Evolutionary conservation across 2,329 filamentous ascomycete species (phyloP), one percentile per base, ranked within the genome.

Genomic region (Sclerotinia trifoliorum): DNA sequence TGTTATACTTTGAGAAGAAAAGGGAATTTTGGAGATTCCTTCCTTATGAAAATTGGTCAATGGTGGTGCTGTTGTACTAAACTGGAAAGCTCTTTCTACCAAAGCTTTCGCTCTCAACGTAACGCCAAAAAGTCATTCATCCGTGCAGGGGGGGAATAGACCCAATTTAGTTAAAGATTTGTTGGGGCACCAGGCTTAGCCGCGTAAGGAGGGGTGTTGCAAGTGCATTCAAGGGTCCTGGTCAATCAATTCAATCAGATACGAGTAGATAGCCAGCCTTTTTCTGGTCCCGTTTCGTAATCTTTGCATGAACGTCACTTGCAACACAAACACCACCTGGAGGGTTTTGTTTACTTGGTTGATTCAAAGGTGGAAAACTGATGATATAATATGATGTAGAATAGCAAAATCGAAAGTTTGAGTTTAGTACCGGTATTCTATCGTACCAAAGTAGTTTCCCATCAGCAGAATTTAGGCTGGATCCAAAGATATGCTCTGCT

Each of bases 41-140:
- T 57, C 55, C 17, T 19, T 21, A 17, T 39, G n/a, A 19, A 42
- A 19, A 26, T 49, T 49, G 26, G 57, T 56, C 10, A 13, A 24
- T 56, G 35, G 11, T 58, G 19, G n/a, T 52, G 10, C 13, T 29
- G 55, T 42, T 26, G 19, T 42, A 66, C n/a, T 60, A 32, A 32
- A 19, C 21, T 35, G 44, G 55, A 29, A 61, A 54, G 65, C 65
- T 66, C 52, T 52, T 29, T 35, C 7, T 24, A n/a, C 11, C 13
- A 6, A 51, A 61, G 55, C 55, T 65, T 67, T 32, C 26, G 44
- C n/a, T 29, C 65, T 62, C 65, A 67, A 67, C 65, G 56, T 62
- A 67, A 62, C 65, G 46, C 46, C 65, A 67, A 67, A 67, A 67
- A 62, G 24, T 61, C 48, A 67, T 67, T 54, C 65, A 67, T 39